phyloP scores from a whole-genome alignment of 441 rosid genomes.

The Rhodomyrtus psidioides region DNA sequence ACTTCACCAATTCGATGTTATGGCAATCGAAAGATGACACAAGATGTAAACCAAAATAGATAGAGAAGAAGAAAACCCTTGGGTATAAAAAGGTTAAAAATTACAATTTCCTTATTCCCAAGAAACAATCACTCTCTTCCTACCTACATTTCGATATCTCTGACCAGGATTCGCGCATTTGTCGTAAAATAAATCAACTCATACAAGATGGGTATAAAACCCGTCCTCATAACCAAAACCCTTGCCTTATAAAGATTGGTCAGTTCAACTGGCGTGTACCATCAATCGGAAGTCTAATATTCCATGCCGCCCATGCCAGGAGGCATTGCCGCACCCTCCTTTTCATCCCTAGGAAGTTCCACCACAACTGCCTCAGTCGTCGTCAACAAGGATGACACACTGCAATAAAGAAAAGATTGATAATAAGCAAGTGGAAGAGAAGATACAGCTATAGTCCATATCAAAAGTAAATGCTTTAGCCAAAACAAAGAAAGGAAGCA shows the following conservation, averaged over 20 bases:
- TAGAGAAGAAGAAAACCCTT: not conserved
- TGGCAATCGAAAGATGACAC: not conserved
- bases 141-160: not conserved
- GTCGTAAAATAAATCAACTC: not conserved
- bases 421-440: not conserved
- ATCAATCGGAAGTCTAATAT: slow-evolving; percentile 13
- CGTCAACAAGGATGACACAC: slow-evolving; percentile 83
- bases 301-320: slow-evolving; percentile 65
- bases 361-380: slow-evolving; percentile 76
- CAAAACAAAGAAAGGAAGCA: not conserved
- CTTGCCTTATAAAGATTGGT: not conserved
- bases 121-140: not conserved
- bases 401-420: slow-evolving; percentile 9
- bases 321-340: slow-evolving; percentile 43
- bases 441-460: not conserved
- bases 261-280: not conserved
- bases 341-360: slow-evolving; percentile 78
- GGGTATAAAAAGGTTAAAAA: not conserved
- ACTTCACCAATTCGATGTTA: not conserved
- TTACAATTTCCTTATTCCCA: not conserved
- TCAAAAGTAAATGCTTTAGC: not conserved
- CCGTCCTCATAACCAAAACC: not conserved
- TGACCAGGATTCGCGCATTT: not conserved
- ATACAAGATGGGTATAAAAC: not conserved
- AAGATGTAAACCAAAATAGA: not conserved